Base-by-base conservation (phyloP, 2,329 filamentous ascomycete genomes). In the Fusarium torulosum region DNA sequence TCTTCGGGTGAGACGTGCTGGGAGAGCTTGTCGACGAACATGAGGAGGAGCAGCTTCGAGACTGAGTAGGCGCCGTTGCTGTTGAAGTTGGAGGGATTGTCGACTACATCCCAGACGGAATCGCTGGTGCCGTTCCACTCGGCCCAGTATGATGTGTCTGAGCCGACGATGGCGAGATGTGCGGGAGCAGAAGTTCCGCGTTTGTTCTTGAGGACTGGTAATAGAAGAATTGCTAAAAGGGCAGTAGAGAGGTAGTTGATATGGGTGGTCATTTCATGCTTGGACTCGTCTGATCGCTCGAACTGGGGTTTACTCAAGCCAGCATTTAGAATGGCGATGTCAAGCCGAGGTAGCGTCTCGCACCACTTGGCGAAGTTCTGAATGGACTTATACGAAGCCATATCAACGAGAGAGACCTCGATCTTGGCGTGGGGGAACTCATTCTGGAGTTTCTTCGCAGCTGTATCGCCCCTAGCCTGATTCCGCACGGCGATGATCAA, bases 401-500 rank as follows among this genome's bases (percentile, higher is more conserved):
- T 81, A 53, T 87, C 84, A 17, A 87, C 66, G 3, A 72, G 13
- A 75, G 80, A 86, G 10, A 87, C 83, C 15, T 84, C 77, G 19
- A 86, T 77, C 3, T 53, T 75, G 6, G 81, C 80, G 0, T 68
- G 56, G 0, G 78, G 79, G 3, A 73, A 74, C 21, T 72, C 53
- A 6, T 23, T 38, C 8, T 29, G 61, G 9, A 74, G 69, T 7
- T 41, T 57, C 44, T 62, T 53, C 11, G 67, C 66, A 9, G 83
- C 84, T 1, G 61, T 74, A n/a, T 84, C 76, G 7, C 84, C 85
- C 53, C 79, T 83, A 4, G 70, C 41, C 1, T 68, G 53, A 3
- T 77, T 82, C 1, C 85, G 83, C 1, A 85, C 82, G 6, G 80
- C 82, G 8, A 86, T 68, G 59, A 87, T 80, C 10, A 87, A 67